Evolutionary conservation across 495 filamentous ascomycete genomes (phyloP), one percentile per base, ranked within the genome.

Genomic region (Penicillium odoratum): DNA sequence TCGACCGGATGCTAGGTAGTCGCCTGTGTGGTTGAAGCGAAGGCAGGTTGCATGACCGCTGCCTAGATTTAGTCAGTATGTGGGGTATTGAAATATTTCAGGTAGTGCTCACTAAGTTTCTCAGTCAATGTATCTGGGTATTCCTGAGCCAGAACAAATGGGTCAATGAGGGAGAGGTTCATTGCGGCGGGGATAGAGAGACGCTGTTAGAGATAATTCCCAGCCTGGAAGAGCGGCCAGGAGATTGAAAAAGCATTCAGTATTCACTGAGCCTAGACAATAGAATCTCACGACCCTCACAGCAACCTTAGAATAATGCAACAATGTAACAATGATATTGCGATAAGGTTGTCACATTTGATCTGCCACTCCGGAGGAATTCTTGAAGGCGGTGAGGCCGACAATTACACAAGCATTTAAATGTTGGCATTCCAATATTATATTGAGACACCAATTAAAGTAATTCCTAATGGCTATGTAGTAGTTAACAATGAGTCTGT

Each of bases 1-100:
- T 71, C 94, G 85, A 69, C 94, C 94, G 29, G 92, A 92, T 42
- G 94, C 94, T 57, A 98, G 85, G 63, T 93, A 91, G 70, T 98
- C 92, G 65, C 94, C 94, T 69, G 85, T 89, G 70, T 90, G 88
- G 65, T 92, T 97, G 82, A 99, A 99, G 51, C 92, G 89, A 45
- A 97, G 77, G 62, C 80, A 83, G 26, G 83, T 83, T 21, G 87
- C 82, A 73, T 86, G 85, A 33, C 86, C 87, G 62, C 80, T 86
- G 55, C 78, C 83, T 85, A 16, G 9, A 26, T 21, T 5, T 7
- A 11, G 21, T 47, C 5, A 29, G 28, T 40, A 38, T 16, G 4
- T 53, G 36, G 44, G 34, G 54, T 16, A 57, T 15, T 30, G 3
- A 43, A 7, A 7, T 25, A 28, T 4, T 15, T 34, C 7, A 13